Percentiles rank a stretch among this genome's conserved stretches.
Conservation (phyloP, 148 eudicot species). For the Arbutus unedo region DNA sequence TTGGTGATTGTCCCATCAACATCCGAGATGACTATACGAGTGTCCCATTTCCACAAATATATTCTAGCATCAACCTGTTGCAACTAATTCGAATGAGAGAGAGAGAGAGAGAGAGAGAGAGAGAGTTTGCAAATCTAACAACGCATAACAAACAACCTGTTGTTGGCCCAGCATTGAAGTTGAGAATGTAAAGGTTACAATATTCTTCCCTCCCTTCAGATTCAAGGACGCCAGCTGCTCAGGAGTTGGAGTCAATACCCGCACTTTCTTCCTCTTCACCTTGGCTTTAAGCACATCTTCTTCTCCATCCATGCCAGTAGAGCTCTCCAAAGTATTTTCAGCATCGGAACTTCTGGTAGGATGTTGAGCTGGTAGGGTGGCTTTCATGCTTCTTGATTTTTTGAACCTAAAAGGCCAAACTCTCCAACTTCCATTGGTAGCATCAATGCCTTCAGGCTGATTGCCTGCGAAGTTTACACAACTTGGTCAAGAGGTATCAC, state of each 20-base stretch:
- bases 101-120: conserved; percentile 3
- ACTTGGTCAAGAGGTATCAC: conserved; percentile 39
- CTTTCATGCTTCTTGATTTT: conserved; percentile 45
- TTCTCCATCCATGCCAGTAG: conserved; percentile 17
- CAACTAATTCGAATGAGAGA: background rate
- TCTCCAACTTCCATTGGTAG: conserved; percentile 53
- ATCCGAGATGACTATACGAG: conserved; percentile 85
- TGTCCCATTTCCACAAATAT: conserved; percentile 90
- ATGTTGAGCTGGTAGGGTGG: conserved; percentile 13
- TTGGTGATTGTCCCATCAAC: conserved; percentile 99
- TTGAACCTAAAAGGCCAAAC: conserved; percentile 64
- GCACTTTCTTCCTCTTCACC: conserved; percentile 39
- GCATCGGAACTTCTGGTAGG: conserved; percentile 21
- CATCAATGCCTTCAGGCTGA: conserved; percentile 32
- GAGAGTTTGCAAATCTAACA: conserved; percentile 5
- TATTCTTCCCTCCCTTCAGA: conserved; percentile 76
- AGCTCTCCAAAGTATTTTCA: conserved; percentile 25
- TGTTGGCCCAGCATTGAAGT: conserved; percentile 79
- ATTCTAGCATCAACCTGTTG: conserved; percentile 87
- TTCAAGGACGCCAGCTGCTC: conserved; percentile 82
- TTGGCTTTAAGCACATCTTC: conserved; percentile 28
- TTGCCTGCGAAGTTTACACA: conserved; percentile 34
- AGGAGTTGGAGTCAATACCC: conserved; percentile 64
- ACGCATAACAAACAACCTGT: conserved; percentile 42
- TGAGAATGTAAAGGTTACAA: conserved; percentile 68